Conservation (phyloP, 352 stramenopile genomes). For the Elongisporangium prolatum region DNA sequence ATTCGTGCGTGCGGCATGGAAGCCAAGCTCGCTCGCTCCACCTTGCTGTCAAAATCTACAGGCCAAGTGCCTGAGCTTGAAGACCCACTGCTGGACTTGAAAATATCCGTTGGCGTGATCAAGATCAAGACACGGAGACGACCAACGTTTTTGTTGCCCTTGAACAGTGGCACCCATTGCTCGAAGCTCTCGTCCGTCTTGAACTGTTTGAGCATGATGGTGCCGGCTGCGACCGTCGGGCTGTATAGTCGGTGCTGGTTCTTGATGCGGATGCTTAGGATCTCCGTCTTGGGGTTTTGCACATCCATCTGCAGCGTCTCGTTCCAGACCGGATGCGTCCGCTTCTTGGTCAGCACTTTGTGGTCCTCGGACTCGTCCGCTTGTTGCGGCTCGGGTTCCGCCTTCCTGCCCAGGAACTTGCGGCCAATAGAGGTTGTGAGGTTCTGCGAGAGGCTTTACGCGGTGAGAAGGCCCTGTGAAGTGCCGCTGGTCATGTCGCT, state of each 20-base stretch:
- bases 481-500: constrained; percentile 37
- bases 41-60: background rate
- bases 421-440: constrained; percentile 24
- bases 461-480: constrained; percentile 15
- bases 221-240: constrained; percentile 53
- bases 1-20: background rate
- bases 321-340: constrained; percentile 54
- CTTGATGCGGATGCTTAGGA: constrained; percentile 72
- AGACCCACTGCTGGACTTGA: background rate
- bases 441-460: constrained; percentile 5
- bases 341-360: constrained; percentile 10
- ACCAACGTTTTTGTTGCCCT: constrained; percentile 28
- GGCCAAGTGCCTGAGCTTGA: background rate
- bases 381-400: constrained; percentile 10
- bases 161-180: constrained; percentile 56
- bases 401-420: constrained; percentile 23
- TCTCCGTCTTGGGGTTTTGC: constrained; percentile 33
- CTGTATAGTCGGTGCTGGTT: constrained; percentile 62
- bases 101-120: constrained; percentile 6
- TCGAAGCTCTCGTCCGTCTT: constrained; percentile 35
- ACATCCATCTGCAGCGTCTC: constrained; percentile 69
- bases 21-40: background rate
- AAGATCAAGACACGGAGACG: constrained; percentile 57
- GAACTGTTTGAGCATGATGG: constrained; percentile 51
- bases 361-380: background rate